Conservation (phyloP, 1,284 basidiomycete species). For the Tilletia walkeri region DNA sequence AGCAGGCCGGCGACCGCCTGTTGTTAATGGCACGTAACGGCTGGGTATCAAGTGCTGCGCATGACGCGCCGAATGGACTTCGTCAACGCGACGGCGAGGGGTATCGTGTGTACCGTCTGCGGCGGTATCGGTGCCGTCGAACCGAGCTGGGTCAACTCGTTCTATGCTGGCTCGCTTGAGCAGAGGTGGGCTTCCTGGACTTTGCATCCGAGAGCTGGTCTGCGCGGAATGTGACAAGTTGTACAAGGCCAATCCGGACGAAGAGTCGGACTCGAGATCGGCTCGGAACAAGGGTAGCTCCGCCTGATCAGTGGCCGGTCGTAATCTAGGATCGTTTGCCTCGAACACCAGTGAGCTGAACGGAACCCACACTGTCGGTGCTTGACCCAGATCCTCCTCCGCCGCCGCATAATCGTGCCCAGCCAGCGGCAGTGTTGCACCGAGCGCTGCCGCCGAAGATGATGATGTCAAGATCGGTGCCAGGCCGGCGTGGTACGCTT, state of each 20-base stretch:
- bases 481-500: constrained; percentile 53
- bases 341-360: constrained; percentile 1
- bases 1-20: neutral
- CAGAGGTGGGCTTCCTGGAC: too few species aligned
- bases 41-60: neutral
- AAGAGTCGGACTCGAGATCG: neutral
- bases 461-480: constrained; percentile 34
- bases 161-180: too few species aligned
- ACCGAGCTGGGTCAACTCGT: too few species aligned
- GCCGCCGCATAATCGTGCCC: neutral
- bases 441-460: neutral
- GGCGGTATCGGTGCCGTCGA: too few species aligned
- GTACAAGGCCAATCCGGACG: constrained; percentile 3
- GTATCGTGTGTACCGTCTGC: too few species aligned
- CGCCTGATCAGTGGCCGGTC: neutral
- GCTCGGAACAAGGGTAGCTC: neutral
- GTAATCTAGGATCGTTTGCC: neutral
- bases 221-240: neutral
- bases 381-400: neutral
- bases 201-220: too few species aligned
- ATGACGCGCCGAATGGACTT: too few species aligned
- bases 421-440: neutral
- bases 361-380: neutral
- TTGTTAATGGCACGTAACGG: neutral
- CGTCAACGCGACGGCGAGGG: too few species aligned